These are phyloP conservation scores for Termitomyces sp. DNA, from an alignment of 768 basidiomycete genomes.

Conservation along the genomic window DNA sequence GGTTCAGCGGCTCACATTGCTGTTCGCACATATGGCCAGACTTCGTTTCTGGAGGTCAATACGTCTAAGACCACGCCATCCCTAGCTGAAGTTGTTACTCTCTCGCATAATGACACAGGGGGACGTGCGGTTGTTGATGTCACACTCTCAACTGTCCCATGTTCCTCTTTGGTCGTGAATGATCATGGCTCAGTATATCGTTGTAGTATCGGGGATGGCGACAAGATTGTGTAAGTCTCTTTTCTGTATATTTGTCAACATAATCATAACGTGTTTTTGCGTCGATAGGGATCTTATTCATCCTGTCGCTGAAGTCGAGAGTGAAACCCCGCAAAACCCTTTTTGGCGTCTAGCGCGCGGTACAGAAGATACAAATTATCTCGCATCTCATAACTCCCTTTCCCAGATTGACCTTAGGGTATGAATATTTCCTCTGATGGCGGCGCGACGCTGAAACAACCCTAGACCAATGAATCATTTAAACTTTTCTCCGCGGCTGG, in stretches of 20 bases:
- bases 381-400: constrained; percentile 44
- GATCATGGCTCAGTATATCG: constrained; percentile 50
- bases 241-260: too few relatives aligned
- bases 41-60: constrained; percentile 35
- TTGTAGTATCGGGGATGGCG: constrained; percentile 33
- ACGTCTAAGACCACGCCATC: constrained; percentile 10
- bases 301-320: constrained; percentile 1
- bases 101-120: constrained; percentile 38
- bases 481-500: constrained; percentile 33
- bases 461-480: constrained; percentile 25
- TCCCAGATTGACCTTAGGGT: constrained; percentile 57
- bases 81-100: constrained; percentile 30
- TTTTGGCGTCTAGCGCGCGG: constrained; percentile 55
- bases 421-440: constrained; percentile 15
- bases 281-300: constrained; percentile 7
- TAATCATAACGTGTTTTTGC: not conserved
- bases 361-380: constrained; percentile 29
- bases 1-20: constrained; percentile 28
- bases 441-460: not conserved
- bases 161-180: constrained; percentile 43
- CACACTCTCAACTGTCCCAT: constrained; percentile 28
- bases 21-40: constrained; percentile 45
- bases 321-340: constrained; percentile 19
- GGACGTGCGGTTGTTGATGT: constrained; percentile 45
- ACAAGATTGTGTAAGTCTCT: constrained; percentile 38